Base-by-base conservation (phyloP, 441 rosid species). In the Euphorbia schlechtendalii region DNA sequence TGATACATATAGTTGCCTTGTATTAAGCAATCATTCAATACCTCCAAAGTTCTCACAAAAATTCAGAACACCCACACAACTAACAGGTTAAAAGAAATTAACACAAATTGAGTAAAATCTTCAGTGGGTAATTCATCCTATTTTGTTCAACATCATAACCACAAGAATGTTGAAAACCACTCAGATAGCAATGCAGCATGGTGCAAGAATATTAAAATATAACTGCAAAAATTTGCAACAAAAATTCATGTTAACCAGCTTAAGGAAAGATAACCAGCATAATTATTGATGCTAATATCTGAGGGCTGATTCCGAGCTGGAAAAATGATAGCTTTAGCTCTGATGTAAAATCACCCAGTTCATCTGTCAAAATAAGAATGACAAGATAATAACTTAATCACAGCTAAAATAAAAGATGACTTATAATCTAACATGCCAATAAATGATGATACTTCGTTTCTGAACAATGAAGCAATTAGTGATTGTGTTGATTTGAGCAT, bases 261-360 rank as follows among this genome's bases (percentile, higher is more conserved):
- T 27, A 65, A 67, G 64, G 70, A 57, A 71, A 67, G 59, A 36
- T 65, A 66, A 90, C 97, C 96, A 88, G 97, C 97, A 92, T 86
- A 57, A 92, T 68, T 63, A 92, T 92, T 12, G 94, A 92, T 72
- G 96, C 94, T 58, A 90, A 70, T 27, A 88, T 92, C 77, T 85
- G 96, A 48, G 98, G 98, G 79, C 94, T 90, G 76, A 90, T 89
- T 61, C 98, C 98, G 73, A 92, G 98, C 85, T 90, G 98, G 69
- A 92, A 92, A 67, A 88, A 74, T 0, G 97, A 92, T 76, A 92
- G 84, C 80, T 92, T 92, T 63, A 92, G 84, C 78, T 84, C 89
- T 58, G 92, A 72, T 67, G 89, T 73, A 70, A 88, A 81, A 70
- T 86, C 94, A 66, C 92, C 98, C 63, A 92, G 79, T 54, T 92